Conservation (phyloP, 805 yeast genomes). For the Wickerhamiella kurtzmanii region DNA sequence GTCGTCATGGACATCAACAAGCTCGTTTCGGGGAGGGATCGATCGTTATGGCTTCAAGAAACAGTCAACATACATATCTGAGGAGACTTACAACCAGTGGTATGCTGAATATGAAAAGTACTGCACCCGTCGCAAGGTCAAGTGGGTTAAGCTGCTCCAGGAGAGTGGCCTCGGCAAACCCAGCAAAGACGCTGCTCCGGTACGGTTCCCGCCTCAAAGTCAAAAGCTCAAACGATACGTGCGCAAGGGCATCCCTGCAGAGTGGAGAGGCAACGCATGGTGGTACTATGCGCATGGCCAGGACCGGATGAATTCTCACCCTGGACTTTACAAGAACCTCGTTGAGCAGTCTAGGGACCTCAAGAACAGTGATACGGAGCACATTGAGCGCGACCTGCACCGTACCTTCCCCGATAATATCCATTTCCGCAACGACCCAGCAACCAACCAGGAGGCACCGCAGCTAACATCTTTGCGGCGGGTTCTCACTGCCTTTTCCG, state of each 20-base stretch:
- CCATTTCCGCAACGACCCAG: slow-evolving; percentile 45
- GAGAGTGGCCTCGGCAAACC: slow-evolving; percentile 44
- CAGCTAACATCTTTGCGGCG: slow-evolving; percentile 48
- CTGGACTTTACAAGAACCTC: slow-evolving; percentile 60
- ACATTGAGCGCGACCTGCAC: slow-evolving; percentile 84
- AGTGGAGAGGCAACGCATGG: slow-evolving; percentile 97
- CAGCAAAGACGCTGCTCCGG: slow-evolving; percentile 28
- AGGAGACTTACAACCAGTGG: slow-evolving; percentile 59
- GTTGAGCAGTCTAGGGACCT: slow-evolving; percentile 42
- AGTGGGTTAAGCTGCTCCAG: slow-evolving; percentile 60
- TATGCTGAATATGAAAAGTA: slow-evolving; percentile 54
- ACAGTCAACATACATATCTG: slow-evolving; percentile 38
- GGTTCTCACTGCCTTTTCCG: slow-evolving; percentile 71
- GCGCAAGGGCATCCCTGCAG: slow-evolving; percentile 89
- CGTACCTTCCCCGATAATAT: slow-evolving; percentile 92
- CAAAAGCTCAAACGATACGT: slow-evolving; percentile 51
- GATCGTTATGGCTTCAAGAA: slow-evolving; percentile 88
- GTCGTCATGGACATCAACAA: slow-evolving; percentile 7
- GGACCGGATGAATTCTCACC: slow-evolving; percentile 52
- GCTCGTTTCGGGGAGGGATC: slow-evolving; percentile 13
- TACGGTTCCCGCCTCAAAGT: slow-evolving; percentile 25
- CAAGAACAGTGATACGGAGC: slow-evolving; percentile 68
- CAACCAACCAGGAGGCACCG: slow-evolving; percentile 30
- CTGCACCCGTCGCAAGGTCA: slow-evolving; percentile 48
- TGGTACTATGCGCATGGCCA: slow-evolving; percentile 83